These are phyloP conservation scores for Filobasidium uniguttulatum DNA, from an alignment of 1,284 basidiomycete genomes.

Conservation along the genomic window DNA sequence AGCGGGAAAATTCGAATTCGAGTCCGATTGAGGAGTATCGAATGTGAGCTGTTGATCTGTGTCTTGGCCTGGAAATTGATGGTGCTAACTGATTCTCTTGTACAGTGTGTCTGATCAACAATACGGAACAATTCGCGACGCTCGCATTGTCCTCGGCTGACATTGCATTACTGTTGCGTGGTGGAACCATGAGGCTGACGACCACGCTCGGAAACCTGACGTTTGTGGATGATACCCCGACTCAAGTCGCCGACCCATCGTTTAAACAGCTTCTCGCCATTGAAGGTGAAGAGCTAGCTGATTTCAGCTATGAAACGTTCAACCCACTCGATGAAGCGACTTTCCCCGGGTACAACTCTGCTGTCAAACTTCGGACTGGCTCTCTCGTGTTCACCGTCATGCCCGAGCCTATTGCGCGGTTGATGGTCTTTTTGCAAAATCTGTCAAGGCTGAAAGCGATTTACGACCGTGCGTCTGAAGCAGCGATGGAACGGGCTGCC, in stretches of 20 bases:
- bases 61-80: background rate
- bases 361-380: slow-evolving; percentile 70
- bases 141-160: slow-evolving; percentile 84
- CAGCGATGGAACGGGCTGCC: slow-evolving; percentile 78
- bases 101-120: slow-evolving; percentile 71
- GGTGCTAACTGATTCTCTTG: background rate
- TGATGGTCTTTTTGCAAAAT: slow-evolving; percentile 73
- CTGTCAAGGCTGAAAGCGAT: slow-evolving; percentile 83
- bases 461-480: slow-evolving; percentile 85
- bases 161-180: slow-evolving; percentile 62
- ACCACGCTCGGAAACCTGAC: slow-evolving; percentile 77
- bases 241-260: slow-evolving; percentile 44
- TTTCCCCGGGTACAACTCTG: slow-evolving; percentile 74
- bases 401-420: slow-evolving; percentile 70
- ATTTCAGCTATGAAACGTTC: slow-evolving; percentile 90
- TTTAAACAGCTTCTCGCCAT: slow-evolving; percentile 88
- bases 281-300: slow-evolving; percentile 87
- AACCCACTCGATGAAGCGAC: slow-evolving; percentile 48
- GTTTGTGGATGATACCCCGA: slow-evolving; percentile 63
- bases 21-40: slow-evolving; percentile 75
- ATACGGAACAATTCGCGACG: slow-evolving; percentile 59
- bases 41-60: slow-evolving; percentile 44
- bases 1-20: slow-evolving; percentile 63
- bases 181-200: slow-evolving; percentile 62
- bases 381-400: slow-evolving; percentile 84